These are phyloP conservation scores for Cardiospermum halicacabum DNA, from an alignment of 345 rosid genomes.

Conservation along the genomic window DNA sequence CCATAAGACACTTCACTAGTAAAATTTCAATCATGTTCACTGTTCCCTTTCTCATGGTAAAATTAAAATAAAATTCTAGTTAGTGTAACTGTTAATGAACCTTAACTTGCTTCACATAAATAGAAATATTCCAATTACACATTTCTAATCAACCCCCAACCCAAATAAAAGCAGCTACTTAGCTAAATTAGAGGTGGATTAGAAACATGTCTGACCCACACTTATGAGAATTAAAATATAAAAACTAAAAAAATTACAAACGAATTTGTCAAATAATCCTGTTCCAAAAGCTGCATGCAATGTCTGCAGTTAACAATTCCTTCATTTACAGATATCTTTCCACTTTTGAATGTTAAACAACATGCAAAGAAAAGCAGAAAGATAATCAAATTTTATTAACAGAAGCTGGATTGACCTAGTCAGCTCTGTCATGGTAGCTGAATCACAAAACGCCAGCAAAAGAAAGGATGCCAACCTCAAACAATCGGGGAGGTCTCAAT, in stretches of 20 bases:
- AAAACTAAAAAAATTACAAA: not conserved
- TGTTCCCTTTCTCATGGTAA: too few species aligned
- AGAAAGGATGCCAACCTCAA: not conserved
- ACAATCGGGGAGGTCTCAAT: not conserved
- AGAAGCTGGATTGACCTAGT: not conserved
- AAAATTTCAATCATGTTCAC: too few species aligned
- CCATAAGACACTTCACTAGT: too few species aligned
- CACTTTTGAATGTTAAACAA: not conserved
- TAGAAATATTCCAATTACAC: not conserved
- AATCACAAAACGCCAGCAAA: not conserved
- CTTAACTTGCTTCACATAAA: not conserved
- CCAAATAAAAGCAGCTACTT: not conserved
- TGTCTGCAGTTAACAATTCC: not conserved
- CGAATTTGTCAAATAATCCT: not conserved
- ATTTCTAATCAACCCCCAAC: not conserved
- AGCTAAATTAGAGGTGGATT: not conserved
- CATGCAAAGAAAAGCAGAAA: not conserved
- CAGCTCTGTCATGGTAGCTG: not conserved
- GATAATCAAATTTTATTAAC: not conserved
- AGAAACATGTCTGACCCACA: not conserved
- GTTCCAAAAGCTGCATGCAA: not conserved
- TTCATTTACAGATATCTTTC: not conserved
- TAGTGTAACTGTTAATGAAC: not conserved
- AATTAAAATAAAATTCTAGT: not conserved
- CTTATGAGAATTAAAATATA: not conserved